Base-by-base conservation (phyloP, 805 yeast species). In the Priceomyces medius region DNA sequence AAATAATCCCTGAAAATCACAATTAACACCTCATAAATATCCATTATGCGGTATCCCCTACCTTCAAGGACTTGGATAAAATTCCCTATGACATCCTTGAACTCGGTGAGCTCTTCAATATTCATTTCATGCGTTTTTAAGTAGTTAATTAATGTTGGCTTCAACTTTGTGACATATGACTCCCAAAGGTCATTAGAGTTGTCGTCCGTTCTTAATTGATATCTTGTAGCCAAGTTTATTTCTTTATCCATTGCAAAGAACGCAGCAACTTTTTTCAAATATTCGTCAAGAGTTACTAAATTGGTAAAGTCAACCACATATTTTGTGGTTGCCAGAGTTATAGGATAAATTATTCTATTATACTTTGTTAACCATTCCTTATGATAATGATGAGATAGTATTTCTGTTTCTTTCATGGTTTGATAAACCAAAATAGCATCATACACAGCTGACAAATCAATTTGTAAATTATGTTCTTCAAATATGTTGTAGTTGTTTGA, bases 381-480 rank as follows among this genome's bases (percentile, higher is more conserved):
- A 39, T 80, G 79, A 49, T 85, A 81, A 45, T 81, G 81, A 26
- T 72, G 69, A 33, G 78, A 72, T 39, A 93, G 71, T 38, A 72
- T 73, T n/a, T 77, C 80, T 13, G 73, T 64, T 53, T 82, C 84
- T 38, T 83, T 80, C 35, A 90, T 72, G 3, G 89, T 81, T 44
- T 83, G 79, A 56, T 83, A 90, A 1, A 93, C 95, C 51, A 90
- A 71, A 20, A 87, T 76, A 3, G 95, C 81, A 63, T 91, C 97
- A 59, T 80, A 86, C 20, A 91, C 69, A 5, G 89, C 85, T n/a
- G 80, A 75, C 43, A 90, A 61, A 42, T 82, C 81, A 23, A 88
- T 49, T 29, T 55, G 58, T 18, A 62, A 45, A 4, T 40, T 37
- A 14, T 53, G 66, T 38, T 74, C 77, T 6, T 71, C 66, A 37